These are phyloP conservation scores for Barnettozyma populi DNA, from an alignment of 805 yeast genomes.

Conservation along the genomic window DNA sequence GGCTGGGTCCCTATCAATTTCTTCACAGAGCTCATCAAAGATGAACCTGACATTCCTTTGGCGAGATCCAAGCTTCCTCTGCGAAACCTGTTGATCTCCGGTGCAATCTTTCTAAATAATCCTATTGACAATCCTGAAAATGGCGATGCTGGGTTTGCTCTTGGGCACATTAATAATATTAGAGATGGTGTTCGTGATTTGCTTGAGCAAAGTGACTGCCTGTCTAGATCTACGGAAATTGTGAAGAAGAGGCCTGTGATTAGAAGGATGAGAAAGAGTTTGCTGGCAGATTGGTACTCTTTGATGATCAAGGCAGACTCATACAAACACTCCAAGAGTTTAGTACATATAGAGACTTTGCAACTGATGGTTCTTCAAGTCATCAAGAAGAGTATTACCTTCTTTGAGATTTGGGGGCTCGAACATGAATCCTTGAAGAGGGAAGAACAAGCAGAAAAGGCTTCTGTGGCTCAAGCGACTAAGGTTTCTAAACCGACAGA, in stretches of 20 bases:
- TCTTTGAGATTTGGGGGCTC: slow-evolving; percentile 66
- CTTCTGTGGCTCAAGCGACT: neutral
- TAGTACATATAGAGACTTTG: slow-evolving; percentile 53
- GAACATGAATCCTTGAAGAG: slow-evolving; percentile 44
- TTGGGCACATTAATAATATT: slow-evolving; percentile 47
- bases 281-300: slow-evolving; percentile 78
- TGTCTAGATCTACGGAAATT: slow-evolving; percentile 66
- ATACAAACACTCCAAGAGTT: slow-evolving; percentile 57
- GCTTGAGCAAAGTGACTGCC: slow-evolving; percentile 63
- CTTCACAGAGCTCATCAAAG: slow-evolving; percentile 43
- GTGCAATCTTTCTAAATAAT: slow-evolving; percentile 61
- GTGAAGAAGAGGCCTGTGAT: slow-evolving; percentile 59
- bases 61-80: slow-evolving; percentile 42
- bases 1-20: slow-evolving; percentile 90
- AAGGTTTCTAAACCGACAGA: slow-evolving; percentile 3
- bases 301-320: slow-evolving; percentile 73
- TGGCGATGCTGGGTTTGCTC: slow-evolving; percentile 23
- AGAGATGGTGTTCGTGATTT: slow-evolving; percentile 68
- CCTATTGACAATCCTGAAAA: slow-evolving; percentile 47
- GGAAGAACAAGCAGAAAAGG: slow-evolving; percentile 9
- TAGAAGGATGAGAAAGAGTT: slow-evolving; percentile 57
- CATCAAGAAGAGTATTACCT: slow-evolving; percentile 54
- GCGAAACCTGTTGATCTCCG: slow-evolving; percentile 49
- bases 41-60: slow-evolving; percentile 11
- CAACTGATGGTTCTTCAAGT: slow-evolving; percentile 64